phyloP scores from a whole-genome alignment of 768 basidiomycete species.

The Tulasnella sp. region DNA sequence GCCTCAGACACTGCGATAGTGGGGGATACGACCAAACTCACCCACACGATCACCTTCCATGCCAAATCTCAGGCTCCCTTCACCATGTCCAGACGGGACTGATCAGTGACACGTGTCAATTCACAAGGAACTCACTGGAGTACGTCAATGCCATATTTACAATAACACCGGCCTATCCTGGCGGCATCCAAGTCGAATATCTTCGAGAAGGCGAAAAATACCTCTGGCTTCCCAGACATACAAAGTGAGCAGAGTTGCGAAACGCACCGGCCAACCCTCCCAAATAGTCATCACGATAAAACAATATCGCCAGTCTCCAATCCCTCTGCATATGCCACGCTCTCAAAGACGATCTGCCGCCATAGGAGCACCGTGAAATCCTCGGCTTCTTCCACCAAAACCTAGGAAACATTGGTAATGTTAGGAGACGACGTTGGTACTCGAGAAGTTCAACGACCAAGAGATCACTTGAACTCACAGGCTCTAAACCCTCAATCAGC shows the following conservation, averaged over 20 bases:
- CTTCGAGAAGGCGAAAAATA: neutral
- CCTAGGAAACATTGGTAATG: conserved; percentile 39
- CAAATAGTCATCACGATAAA: conserved; percentile 30
- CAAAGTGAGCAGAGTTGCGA: neutral
- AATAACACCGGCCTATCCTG: neutral
- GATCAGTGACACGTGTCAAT: no score
- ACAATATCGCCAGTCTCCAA: conserved; percentile 77
- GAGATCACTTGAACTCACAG: conserved; percentile 45
- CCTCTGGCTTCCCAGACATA: neutral
- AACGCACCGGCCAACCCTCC: neutral
- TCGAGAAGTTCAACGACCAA: neutral
- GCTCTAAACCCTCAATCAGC: conserved; percentile 81
- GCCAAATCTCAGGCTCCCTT: no score
- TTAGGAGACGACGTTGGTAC: neutral
- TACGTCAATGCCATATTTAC: neutral
- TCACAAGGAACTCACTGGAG: no score
- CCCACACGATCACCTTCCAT: no score
- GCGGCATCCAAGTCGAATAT: neutral
- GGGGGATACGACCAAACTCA: no score
- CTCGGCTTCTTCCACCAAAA: conserved; percentile 83
- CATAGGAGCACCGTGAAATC: conserved; percentile 72
- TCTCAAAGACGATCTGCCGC: conserved; percentile 92
- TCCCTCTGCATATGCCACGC: conserved; percentile 85
- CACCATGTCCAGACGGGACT: no score
- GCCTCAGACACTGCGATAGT: no score